These are phyloP conservation scores for Phyllosticta paracitricarpa DNA, from an alignment of 2,329 filamentous ascomycete genomes.

Conservation along the genomic window DNA sequence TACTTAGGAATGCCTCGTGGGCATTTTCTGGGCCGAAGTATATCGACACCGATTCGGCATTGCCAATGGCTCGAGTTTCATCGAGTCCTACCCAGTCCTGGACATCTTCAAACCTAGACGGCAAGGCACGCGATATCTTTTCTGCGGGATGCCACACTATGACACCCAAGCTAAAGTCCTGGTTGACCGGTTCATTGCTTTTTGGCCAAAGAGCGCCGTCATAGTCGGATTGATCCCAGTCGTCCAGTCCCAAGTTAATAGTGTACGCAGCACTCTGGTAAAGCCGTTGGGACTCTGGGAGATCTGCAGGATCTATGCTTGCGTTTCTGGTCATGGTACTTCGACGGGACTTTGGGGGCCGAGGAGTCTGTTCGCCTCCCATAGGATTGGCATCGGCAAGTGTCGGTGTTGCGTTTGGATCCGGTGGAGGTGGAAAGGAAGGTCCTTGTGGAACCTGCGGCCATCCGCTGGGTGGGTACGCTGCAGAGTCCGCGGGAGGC, in stretches of 20 bases:
- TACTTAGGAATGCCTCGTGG: conserved; percentile 35
- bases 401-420: not conserved
- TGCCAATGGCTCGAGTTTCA: conserved; percentile 29
- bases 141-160: conserved; percentile 36
- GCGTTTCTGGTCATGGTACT: not conserved
- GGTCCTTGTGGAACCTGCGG: conserved; percentile 3
- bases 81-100: conserved; percentile 23
- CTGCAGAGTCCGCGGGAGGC: not conserved
- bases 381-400: not conserved
- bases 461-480: conserved; percentile 5
- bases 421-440: not conserved
- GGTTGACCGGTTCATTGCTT: conserved; percentile 35
- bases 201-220: conserved; percentile 36
- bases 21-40: conserved; percentile 37
- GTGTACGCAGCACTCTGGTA: conserved; percentile 12
- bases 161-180: conserved; percentile 34
- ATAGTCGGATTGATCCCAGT: conserved; percentile 34
- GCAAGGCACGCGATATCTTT: conserved; percentile 33
- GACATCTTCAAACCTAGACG: conserved; percentile 32
- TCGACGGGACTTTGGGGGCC: conserved; percentile 6
- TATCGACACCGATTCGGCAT: conserved; percentile 39
- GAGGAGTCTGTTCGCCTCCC: not conserved
- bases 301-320: not conserved
- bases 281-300: conserved; percentile 6
- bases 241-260: conserved; percentile 27